A percentile compares a stretch with the other conserved stretches of the same genome.
These are phyloP conservation scores for Aspergillus carbonarius DNA, from an alignment of 2,329 filamentous ascomycete species.

Conservation along the genomic window DNA sequence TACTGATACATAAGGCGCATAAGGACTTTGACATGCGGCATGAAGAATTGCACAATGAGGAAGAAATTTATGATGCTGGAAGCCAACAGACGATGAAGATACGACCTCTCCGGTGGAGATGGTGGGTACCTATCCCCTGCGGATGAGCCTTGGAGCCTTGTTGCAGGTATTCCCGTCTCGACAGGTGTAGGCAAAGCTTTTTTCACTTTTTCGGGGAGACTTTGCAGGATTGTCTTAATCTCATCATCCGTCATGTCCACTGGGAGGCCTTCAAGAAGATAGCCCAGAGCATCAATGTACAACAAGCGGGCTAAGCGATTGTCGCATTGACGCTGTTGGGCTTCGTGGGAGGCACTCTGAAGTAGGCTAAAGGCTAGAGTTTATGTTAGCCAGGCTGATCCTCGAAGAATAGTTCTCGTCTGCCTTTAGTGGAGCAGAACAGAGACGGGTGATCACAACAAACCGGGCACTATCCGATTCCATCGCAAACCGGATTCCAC, in stretches of 20 bases:
- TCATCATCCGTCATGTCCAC: slow-evolving; percentile 33
- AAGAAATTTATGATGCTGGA: slow-evolving; percentile 59
- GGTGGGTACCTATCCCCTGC: not conserved
- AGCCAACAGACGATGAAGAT: slow-evolving; percentile 61
- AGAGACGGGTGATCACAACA: slow-evolving; percentile 7
- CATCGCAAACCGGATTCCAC: slow-evolving; percentile 33
- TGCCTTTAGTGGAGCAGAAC: not conserved
- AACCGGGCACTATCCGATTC: slow-evolving; percentile 38
- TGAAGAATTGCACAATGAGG: slow-evolving; percentile 58
- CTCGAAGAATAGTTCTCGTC: not conserved
- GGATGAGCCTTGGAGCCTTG: not conserved
- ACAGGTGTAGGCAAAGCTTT: slow-evolving; percentile 8
- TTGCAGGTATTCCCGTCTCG: not conserved
- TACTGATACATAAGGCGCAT: slow-evolving; percentile 57
- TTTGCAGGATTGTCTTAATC: slow-evolving; percentile 26
- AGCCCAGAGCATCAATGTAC: slow-evolving; percentile 39
- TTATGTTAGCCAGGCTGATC: not conserved
- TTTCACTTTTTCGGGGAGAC: slow-evolving; percentile 26
- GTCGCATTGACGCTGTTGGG: slow-evolving; percentile 33
- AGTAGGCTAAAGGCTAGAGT: slow-evolving; percentile 36
- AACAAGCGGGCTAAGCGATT: slow-evolving; percentile 33
- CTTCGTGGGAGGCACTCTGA: slow-evolving; percentile 37
- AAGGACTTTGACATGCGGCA: slow-evolving; percentile 61
- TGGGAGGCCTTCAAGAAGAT: slow-evolving; percentile 38
- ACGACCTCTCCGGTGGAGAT: slow-evolving; percentile 35